Evolutionary conservation across 805 yeast genomes (phyloP), one percentile per base, ranked within the genome.

Genomic region (Saccharomycopsis capsularis): DNA sequence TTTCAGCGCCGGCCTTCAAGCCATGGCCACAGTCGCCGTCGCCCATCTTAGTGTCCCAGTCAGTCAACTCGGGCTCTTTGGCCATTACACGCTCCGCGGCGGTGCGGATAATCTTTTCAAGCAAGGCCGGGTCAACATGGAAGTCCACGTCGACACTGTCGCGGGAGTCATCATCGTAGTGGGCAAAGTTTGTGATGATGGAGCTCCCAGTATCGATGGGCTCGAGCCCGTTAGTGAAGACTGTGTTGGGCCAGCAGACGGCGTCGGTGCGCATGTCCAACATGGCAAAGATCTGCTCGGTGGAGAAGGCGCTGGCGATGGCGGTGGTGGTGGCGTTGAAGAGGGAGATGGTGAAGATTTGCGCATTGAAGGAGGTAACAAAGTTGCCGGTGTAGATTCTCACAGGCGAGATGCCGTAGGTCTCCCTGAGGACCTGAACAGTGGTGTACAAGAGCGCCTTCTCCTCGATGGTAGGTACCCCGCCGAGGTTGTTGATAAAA

Each of bases 11-110:
- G 22, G 78, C 74, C 13, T 80, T 86, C 52, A 90, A 68, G 0
- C 96, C 90, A 58, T 87, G 91, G 40, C 97, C 97, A 68, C 96
- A 90, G 62, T 89, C 97, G 57, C 97, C 97, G 63, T 89, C 97
- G 50, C 97, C 97, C 2, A 90, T 96, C 56, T 79, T 74, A 2
- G 95, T 83, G 60, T 89, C 97, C 56, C 85, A 80, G 47, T 78
- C 74, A 1, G 96, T 90, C 59, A 89, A 83, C 57, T 78, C 76
- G 2, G 95, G 93, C 64, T 90, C 97, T n/a, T 75, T 76, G 23
- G 71, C 68, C 38, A 84, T 67, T 3, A 81, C 67, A 4, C 63
- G 62, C 47, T 76, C 68, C 47, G 85, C 82, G 39, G 77, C 80
- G 2, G 73, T 57, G 38, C 64, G 62, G 57, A 81, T 63, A 56